phyloP scores from a whole-genome alignment of 2,329 filamentous ascomycete genomes.

The Colletotrichum shisoi region DNA sequence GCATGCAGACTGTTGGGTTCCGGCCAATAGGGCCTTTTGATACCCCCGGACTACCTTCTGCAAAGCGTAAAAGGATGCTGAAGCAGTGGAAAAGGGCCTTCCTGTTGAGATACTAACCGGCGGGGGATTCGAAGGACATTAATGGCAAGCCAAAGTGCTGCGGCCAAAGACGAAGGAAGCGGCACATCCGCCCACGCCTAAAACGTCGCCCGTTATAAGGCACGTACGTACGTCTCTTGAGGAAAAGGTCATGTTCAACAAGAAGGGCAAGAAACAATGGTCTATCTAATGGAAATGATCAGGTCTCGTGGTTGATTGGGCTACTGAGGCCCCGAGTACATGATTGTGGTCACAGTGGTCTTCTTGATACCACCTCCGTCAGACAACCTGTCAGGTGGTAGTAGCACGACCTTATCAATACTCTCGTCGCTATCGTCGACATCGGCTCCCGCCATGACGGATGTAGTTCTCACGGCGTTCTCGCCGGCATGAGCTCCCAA shows the following conservation, averaged over 20 bases:
- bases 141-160: slow-evolving; percentile 7
- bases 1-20: not conserved
- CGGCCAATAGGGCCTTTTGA: not conserved
- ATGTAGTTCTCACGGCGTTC: slow-evolving; percentile 27
- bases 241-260: no score
- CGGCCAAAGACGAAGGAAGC: no score
- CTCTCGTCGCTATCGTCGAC: slow-evolving; percentile 44
- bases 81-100: no score
- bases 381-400: slow-evolving; percentile 5
- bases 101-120: no score
- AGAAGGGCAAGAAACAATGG: no score
- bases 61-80: not conserved
- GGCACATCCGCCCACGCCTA: no score
- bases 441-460: slow-evolving; percentile 40
- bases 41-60: not conserved
- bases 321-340: slow-evolving; percentile 19
- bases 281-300: no score
- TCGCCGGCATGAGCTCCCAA: slow-evolving; percentile 38
- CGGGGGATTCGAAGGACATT: not conserved
- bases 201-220: no score
- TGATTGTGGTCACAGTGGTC: slow-evolving; percentile 44
- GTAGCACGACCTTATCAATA: slow-evolving; percentile 24
- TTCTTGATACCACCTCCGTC: slow-evolving; percentile 43
- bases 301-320: no score
- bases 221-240: no score